Conservation (phyloP, 1,284 basidiomycete genomes). For the Mycena citricolor region DNA sequence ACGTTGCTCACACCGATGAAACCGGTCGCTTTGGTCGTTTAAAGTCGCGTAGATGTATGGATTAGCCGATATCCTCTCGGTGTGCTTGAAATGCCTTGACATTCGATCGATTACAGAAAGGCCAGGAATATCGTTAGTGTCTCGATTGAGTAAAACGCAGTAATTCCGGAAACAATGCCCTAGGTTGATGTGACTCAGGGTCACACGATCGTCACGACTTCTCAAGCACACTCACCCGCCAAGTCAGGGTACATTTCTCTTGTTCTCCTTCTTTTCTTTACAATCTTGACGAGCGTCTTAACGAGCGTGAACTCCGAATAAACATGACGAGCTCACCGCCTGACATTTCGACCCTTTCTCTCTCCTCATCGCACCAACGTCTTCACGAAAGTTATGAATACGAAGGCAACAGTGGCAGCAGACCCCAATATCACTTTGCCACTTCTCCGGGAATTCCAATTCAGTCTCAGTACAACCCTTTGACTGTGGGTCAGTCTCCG, state of each 20-base stretch:
- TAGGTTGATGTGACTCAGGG: no score
- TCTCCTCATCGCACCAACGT: conserved; percentile 70
- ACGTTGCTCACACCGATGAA: conserved; percentile 45
- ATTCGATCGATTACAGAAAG: not conserved
- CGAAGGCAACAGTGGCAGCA: conserved; percentile 54
- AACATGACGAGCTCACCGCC: conserved; percentile 78
- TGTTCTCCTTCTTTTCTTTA: conserved; percentile 33
- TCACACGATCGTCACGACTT: no score
- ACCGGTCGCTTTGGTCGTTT: conserved; percentile 39
- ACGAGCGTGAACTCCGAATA: conserved; percentile 27
- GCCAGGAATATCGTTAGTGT: not conserved
- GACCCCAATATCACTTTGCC: conserved; percentile 66
- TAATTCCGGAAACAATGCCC: no score
- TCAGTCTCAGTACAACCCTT: conserved; percentile 63
- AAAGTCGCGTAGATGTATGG: not conserved
- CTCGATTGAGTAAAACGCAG: not conserved
- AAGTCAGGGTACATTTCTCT: no score
- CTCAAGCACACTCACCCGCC: no score
- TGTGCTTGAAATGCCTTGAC: not conserved
- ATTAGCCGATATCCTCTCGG: conserved; percentile 2
- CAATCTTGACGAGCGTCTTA: conserved; percentile 32
- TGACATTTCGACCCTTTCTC: conserved; percentile 72
- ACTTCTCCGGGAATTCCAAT: conserved; percentile 66
- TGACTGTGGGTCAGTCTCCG: conserved; percentile 62
- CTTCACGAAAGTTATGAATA: conserved; percentile 80